Base-by-base conservation (phyloP, 345 rosid species). In the Isatis tinctoria region DNA sequence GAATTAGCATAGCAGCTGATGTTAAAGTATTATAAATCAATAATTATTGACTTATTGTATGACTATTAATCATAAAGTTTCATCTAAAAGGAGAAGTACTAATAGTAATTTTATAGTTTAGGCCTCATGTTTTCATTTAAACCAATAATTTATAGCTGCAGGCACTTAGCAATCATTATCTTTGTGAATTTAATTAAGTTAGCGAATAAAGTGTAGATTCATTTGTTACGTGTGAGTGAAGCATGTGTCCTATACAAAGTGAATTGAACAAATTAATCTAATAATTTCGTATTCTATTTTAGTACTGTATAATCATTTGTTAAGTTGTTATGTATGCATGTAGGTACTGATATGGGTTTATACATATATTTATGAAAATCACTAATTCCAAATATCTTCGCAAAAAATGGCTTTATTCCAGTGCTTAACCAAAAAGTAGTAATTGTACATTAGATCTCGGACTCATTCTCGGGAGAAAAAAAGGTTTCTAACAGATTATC, bases 101-200 rank as follows among this genome's bases (percentile, higher is more conserved):
- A 10, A 35, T 65, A 70, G 3, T 33, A 18, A 13, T 12, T 20
- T 14, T 33, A 10, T 51, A 51, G 12, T 43, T 40, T 12, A 53
- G 9, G 24, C 36, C 13, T 62, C 60, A 12, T 62, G 33, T 62
- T 62, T 72, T 52, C 61, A 13, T 18, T 4, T 24, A 32, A 49
- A 72, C 4, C 35, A 72, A 71, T 27, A 28, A 51, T 51, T 72
- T 27, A 20, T 33, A 12, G 48, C 36, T 64, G 45, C 39, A 74
- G 58, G 22, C 49, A 65, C 65, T 65, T 35, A 57, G 73, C 47
- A 49, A 67, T 74, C 62, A 67, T 67, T 59, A 67, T 59, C 10
- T 59, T 45, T 60, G 37, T 30, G 45, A 60, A 28, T 14, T 59
- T 28, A n/a, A 49, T 59, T 27, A 14, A 40, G 13, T 67, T 49